Evolutionary conservation across 768 basidiomycete genomes (phyloP).

Genomic region (Boletus insuetus): DNA sequence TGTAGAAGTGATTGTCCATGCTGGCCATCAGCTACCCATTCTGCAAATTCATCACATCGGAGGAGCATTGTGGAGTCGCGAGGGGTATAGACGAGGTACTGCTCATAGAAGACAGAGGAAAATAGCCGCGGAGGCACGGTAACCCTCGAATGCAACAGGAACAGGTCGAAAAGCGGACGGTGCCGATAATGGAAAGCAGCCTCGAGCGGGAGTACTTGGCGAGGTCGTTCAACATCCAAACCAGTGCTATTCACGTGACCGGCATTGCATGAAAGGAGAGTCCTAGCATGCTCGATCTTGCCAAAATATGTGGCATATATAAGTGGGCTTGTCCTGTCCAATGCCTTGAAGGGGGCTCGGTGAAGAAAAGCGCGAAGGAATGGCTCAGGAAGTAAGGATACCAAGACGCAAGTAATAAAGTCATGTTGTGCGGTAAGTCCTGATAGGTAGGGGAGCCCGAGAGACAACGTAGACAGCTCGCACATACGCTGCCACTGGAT

Average conservation of each 20-base stretch:
- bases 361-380: background rate
- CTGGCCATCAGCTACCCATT: background rate
- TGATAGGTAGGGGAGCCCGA: background rate
- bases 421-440: background rate
- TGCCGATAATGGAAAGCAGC: background rate
- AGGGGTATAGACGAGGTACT: background rate
- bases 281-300: slow-evolving; percentile 4
- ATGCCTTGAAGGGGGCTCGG: background rate
- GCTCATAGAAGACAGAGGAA: background rate
- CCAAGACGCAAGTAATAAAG: background rate
- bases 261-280: background rate
- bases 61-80: background rate
- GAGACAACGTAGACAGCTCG: background rate
- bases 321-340: slow-evolving; percentile 5
- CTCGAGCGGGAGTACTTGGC: background rate
- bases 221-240: background rate
- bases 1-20: background rate
- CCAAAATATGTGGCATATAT: slow-evolving; percentile 6
- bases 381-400: background rate
- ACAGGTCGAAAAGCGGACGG: background rate
- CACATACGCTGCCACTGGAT: background rate
- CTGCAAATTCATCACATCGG: background rate
- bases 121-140: background rate
- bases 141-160: background rate
- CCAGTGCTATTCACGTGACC: background rate